Evolutionary conservation across 2,329 filamentous ascomycete genomes (phyloP).

Genomic region (Shiraia bambusicola): DNA sequence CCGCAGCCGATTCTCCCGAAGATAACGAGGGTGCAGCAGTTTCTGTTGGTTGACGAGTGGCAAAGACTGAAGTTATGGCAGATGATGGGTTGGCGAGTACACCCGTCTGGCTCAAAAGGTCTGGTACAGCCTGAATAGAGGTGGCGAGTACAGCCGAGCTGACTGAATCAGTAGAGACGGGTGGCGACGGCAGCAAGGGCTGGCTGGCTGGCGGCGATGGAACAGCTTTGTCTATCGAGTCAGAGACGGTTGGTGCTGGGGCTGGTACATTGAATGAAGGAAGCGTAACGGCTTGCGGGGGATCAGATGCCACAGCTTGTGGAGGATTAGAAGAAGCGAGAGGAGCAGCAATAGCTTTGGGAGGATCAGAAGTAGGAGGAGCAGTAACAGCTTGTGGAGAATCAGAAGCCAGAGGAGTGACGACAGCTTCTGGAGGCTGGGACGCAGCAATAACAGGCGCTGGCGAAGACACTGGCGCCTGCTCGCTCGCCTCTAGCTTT

Average conservation of each 20-base stretch:
- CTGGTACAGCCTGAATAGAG: slow-evolving; percentile 15
- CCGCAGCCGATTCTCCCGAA: slow-evolving; percentile 26
- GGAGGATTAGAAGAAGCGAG: slow-evolving; percentile 4
- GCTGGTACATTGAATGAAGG: slow-evolving; percentile 14
- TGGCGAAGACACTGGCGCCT: slow-evolving; percentile 13
- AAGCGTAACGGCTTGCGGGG: slow-evolving; percentile 7
- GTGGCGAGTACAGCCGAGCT: slow-evolving; percentile 15
- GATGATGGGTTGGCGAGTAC: slow-evolving; percentile 12
- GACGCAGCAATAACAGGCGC: slow-evolving; percentile 10
- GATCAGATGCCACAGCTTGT: neutral
- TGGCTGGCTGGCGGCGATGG: slow-evolving; percentile 16
- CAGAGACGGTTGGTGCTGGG: slow-evolving; percentile 33
- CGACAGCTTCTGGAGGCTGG: slow-evolving; percentile 11
- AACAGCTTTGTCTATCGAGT: slow-evolving; percentile 30
- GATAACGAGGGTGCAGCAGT: slow-evolving; percentile 17
- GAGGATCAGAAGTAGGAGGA: slow-evolving; percentile 12
- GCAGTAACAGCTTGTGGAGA: slow-evolving; percentile 2
- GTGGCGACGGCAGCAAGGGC: slow-evolving; percentile 7
- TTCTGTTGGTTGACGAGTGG: slow-evolving; percentile 17
- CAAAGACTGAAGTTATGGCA: slow-evolving; percentile 13
- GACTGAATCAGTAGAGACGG: slow-evolving; percentile 11
- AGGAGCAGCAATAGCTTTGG: slow-evolving; percentile 9
- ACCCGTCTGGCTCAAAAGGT: slow-evolving; percentile 10
- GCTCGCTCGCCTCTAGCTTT: slow-evolving; percentile 8
- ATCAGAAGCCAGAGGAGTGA: slow-evolving; percentile 6